Evolutionary conservation across 2,329 filamentous ascomycete species (phyloP), one percentile per base, ranked within the genome.

Genomic region (Colletotrichum theobromicola): DNA sequence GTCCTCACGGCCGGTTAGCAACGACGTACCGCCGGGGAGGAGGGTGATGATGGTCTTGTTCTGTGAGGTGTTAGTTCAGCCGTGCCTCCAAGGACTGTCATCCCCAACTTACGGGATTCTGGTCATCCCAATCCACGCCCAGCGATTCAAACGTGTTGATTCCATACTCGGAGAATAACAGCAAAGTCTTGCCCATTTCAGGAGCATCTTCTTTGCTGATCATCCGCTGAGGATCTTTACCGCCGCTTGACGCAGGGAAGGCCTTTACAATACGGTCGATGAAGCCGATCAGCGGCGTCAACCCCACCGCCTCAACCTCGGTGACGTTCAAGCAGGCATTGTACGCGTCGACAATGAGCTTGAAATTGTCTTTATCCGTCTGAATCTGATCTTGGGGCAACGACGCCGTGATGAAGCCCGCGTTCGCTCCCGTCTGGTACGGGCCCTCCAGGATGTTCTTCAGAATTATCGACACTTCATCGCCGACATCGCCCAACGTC

Each of bases 291-390:
- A 95, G 81, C 5, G 92, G 92, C 71, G 86, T 80, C 8, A 88
- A 84, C 7, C 92, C 93, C 13, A 86, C 80, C 50, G 88, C 82
- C 75, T 88, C 87, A 62, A 93, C 88, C 10, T 84, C 82, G 7
- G 88, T 85, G 79, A 92, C 89, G 78, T 94, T 87, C 82, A 93
- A 87, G 80, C 93, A 95, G 50, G 92, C 89, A 76, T 90, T 84
- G 79, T 94, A 95, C 1, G 88, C 89, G 65, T 87, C 83, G 79
- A 93, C 89, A 78, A 95, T 84, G 81, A 93, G 92, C 75, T 89
- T 83, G 79, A 94, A 94, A 79, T 93, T 94, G 28, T 88, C 82
- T 77, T 90, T 85, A 74, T 93, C 91, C 13, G 60, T 28, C 2
- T 85, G 83, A 5, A 85, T 86, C 42, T 85, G 84, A 12, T 84